Conservation (phyloP, 768 basidiomycete genomes). For the Mycena olivaceomarginata region DNA sequence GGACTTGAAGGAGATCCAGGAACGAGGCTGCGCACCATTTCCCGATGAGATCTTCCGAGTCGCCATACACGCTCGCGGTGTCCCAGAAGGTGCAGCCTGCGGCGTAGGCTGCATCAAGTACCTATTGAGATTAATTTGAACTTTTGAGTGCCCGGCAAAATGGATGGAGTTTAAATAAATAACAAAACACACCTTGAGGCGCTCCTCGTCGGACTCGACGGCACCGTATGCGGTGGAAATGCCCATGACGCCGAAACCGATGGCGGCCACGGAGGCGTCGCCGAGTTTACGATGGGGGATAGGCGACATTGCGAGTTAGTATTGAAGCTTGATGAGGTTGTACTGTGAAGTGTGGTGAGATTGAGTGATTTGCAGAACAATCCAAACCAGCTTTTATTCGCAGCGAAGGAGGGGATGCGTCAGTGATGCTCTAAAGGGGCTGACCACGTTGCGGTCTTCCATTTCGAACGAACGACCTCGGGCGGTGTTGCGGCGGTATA, state of each 20-base stretch:
- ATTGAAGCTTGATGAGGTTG: too few relatives aligned
- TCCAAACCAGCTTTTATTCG: too few relatives aligned
- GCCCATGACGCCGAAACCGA: neutral
- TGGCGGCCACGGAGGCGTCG: neutral
- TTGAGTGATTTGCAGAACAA: too few relatives aligned
- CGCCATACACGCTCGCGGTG: slow-evolving; percentile 66
- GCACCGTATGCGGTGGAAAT: neutral
- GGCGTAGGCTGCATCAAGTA: slow-evolving; percentile 64
- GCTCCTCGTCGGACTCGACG: neutral
- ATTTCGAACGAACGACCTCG: too few relatives aligned
- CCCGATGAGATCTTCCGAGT: slow-evolving; percentile 58
- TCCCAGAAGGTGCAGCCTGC: slow-evolving; percentile 70
- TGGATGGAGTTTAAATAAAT: too few relatives aligned
- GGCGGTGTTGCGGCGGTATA: too few relatives aligned
- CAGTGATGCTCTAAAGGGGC: too few relatives aligned
- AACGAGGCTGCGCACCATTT: neutral
- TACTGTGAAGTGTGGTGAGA: too few relatives aligned
- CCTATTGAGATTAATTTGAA: slow-evolving; percentile 42
- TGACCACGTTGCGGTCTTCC: too few relatives aligned
- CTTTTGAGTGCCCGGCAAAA: too few relatives aligned
- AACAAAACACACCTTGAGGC: too few relatives aligned
- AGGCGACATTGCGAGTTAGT: neutral
- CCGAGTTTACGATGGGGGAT: neutral
- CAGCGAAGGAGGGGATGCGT: too few relatives aligned
- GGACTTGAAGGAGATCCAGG: slow-evolving; percentile 45